Conservation (phyloP, 805 yeast genomes). For the Pichia gijzeniarum region DNA sequence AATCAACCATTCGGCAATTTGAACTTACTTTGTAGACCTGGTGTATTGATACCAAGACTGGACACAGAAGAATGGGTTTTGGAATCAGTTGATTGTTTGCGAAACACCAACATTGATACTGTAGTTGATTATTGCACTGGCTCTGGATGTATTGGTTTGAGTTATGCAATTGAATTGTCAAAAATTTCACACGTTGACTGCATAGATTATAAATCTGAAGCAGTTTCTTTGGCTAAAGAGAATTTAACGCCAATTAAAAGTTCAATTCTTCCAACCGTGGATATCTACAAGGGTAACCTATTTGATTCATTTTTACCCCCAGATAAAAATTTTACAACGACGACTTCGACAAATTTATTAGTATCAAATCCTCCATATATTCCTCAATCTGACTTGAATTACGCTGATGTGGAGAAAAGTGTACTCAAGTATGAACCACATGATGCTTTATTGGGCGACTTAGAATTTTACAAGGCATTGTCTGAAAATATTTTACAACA, state of each 20-base stretch:
- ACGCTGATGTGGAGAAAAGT: slow-evolving; percentile 48
- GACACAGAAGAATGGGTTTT: slow-evolving; percentile 91
- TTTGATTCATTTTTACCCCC: slow-evolving; percentile 5
- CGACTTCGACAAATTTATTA: slow-evolving; percentile 40
- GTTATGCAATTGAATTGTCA: slow-evolving; percentile 32
- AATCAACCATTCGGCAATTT: slow-evolving; percentile 80
- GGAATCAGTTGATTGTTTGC: slow-evolving; percentile 30
- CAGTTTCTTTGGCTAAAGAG: slow-evolving; percentile 43
- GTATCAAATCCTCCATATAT: slow-evolving; percentile 93
- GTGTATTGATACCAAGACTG: slow-evolving; percentile 85
- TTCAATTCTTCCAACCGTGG: neutral
- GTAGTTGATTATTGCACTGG: slow-evolving; percentile 77
- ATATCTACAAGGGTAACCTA: slow-evolving; percentile 7
- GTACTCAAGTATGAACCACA: slow-evolving; percentile 71
- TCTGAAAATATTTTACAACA: slow-evolving; percentile 31
- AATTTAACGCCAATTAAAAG: slow-evolving; percentile 31
- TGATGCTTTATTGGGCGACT: slow-evolving; percentile 71
- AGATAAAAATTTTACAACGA: neutral
- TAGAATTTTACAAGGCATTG: slow-evolving; percentile 62
- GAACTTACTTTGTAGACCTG: slow-evolving; percentile 49
- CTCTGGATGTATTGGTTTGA: slow-evolving; percentile 75
- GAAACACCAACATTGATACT: neutral
- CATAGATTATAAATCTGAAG: slow-evolving; percentile 50
- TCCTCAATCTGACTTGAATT: slow-evolving; percentile 38
- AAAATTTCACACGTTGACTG: slow-evolving; percentile 29